Conservation (phyloP, 345 rosid genomes). For the Populus tremula region DNA sequence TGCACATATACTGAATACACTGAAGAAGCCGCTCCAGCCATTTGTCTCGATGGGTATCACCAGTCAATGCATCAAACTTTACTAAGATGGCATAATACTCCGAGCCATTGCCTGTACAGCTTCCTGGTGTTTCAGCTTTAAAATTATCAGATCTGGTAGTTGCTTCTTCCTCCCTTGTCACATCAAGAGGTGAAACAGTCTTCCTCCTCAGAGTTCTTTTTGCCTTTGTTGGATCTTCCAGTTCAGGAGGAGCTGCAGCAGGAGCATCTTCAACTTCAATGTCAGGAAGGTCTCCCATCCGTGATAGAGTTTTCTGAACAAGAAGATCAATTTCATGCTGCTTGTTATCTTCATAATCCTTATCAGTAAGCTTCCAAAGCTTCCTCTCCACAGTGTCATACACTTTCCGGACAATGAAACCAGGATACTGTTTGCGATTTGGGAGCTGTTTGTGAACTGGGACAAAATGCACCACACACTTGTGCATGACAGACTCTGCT, state of each 20-base stretch:
- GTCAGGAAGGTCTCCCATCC: constrained; percentile 67
- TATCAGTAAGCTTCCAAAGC: constrained; percentile 72
- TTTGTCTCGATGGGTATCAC: constrained; percentile 76
- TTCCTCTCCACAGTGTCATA: constrained; percentile 62
- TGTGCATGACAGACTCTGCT: constrained; percentile 97
- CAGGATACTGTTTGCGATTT: constrained; percentile 70
- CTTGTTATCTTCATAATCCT: constrained; percentile 65
- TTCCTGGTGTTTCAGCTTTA: constrained; percentile 84
- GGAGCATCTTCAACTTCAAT: constrained; percentile 41
- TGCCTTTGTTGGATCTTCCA: constrained; percentile 44
- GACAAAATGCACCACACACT: constrained; percentile 90
- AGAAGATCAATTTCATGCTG: constrained; percentile 78
- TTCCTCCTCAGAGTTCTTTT: constrained; percentile 50
- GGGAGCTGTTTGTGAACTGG: constrained; percentile 89
- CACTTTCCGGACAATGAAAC: constrained; percentile 86
- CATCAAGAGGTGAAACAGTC: constrained; percentile 67
- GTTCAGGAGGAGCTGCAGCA: constrained; percentile 35
- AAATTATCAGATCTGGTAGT: constrained; percentile 38
- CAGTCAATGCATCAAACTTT: constrained; percentile 62
- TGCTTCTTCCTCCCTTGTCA: constrained; percentile 67
- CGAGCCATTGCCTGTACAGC: constrained; percentile 51
- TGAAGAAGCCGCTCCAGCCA: constrained; percentile 89
- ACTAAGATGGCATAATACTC: constrained; percentile 57
- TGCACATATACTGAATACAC: constrained; percentile 63
- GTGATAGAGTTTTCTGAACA: constrained; percentile 65